Evolutionary conservation across 441 rosid genomes (phyloP).

Genomic region (Raphanus hybrid): DNA sequence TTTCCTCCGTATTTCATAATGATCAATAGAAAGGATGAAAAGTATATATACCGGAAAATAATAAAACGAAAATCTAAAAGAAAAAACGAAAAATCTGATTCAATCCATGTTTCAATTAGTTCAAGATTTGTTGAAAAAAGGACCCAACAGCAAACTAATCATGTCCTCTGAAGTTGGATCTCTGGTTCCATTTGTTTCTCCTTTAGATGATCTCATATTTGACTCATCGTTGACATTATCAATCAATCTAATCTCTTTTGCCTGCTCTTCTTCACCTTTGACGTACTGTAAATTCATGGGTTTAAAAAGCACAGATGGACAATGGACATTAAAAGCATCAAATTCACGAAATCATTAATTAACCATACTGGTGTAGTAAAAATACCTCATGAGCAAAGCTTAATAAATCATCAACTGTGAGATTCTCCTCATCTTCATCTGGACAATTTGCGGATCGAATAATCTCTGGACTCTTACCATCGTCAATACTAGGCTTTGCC

Average conservation of each 20-base stretch:
- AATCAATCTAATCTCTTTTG: not conserved
- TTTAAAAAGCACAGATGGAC: not conserved
- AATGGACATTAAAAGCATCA: not conserved
- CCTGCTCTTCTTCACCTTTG: constrained; percentile 9
- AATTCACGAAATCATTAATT: not conserved
- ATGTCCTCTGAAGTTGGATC: constrained; percentile 29
- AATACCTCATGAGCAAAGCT: constrained; percentile 39
- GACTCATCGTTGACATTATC: not conserved
- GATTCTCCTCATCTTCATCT: constrained; percentile 13
- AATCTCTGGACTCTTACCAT: constrained; percentile 3
- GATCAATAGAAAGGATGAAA: not conserved
- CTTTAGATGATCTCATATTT: not conserved
- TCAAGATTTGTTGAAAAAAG: constrained; percentile 22
- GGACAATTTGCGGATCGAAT: not conserved
- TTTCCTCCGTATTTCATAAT: not conserved
- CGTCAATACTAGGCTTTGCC: not conserved
- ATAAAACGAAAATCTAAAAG: not conserved
- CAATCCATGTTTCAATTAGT: not conserved
- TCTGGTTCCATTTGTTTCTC: constrained; percentile 18
- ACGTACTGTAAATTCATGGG: constrained; percentile 32
- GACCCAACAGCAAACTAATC: constrained; percentile 32
- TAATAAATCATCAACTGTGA: constrained; percentile 40
- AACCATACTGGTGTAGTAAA: not conserved
- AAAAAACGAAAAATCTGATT: not conserved
- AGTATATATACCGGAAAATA: not conserved